Percentiles rank a stretch among this genome's conserved stretches.
Conservation (phyloP, 305 asterid genomes). For the Fraxinus greggii region DNA sequence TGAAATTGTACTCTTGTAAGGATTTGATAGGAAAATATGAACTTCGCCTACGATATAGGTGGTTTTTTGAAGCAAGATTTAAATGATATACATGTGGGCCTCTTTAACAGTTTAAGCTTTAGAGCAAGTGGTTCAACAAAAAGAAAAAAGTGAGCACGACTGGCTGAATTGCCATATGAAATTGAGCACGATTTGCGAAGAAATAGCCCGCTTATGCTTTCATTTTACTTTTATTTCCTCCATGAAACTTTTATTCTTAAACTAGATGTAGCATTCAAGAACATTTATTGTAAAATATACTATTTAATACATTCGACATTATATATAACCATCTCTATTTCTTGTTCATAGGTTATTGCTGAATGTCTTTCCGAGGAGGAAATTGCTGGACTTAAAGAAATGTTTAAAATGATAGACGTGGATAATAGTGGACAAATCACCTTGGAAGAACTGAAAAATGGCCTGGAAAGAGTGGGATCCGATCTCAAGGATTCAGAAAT, state of each 20-base stretch:
- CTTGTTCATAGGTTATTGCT: conserved; percentile 2
- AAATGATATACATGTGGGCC: background rate
- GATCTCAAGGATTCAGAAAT: conserved; percentile 15
- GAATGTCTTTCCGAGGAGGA: conserved; percentile 14
- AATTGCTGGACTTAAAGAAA: conserved; percentile 13
- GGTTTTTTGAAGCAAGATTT: background rate
- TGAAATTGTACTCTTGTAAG: background rate
- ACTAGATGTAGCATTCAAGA: background rate
- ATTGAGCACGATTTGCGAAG: background rate
- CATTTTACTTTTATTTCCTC: background rate
- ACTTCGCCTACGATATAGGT: background rate
- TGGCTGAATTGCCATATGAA: background rate
- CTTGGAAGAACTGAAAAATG: conserved; percentile 9
- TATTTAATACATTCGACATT: background rate
- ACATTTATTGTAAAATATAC: too few species aligned
- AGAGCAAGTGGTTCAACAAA: background rate
- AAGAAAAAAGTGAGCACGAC: background rate
- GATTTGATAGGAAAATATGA: background rate
- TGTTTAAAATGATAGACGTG: conserved; percentile 12
- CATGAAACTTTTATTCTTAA: background rate
- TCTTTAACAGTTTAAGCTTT: background rate
- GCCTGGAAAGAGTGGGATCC: conserved; percentile 5
- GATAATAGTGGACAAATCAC: conserved; percentile 18
- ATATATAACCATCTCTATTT: background rate
- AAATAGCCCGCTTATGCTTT: background rate